phyloP scores from a whole-genome alignment of 441 rosid species.

The Pelargonium australe region DNA sequence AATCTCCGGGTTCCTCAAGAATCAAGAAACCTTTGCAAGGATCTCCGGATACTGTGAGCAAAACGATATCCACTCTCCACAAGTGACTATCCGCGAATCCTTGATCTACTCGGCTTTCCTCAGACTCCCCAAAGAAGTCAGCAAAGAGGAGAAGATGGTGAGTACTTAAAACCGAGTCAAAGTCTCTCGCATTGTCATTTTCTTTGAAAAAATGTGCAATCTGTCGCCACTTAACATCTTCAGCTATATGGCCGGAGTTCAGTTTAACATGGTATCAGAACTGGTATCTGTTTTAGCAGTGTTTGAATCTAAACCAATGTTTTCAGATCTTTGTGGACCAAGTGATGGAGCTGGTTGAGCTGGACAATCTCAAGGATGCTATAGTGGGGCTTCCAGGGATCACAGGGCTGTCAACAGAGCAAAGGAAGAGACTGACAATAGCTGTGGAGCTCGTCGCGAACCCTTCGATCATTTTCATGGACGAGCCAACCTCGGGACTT shows the following conservation, averaged over 20 bases:
- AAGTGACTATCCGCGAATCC: neutral
- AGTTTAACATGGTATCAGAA: no score
- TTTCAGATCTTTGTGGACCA: neutral
- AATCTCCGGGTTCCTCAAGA: neutral
- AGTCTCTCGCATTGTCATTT: neutral
- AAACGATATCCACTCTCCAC: neutral
- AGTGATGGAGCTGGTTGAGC: neutral
- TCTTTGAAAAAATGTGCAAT: neutral
- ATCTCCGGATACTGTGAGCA: constrained; percentile 6
- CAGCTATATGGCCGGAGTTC: no score
- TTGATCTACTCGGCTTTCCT: neutral
- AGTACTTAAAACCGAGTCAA: neutral
- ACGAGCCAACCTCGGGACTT: no score
- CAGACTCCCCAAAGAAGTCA: neutral
- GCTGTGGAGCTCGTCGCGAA: constrained; percentile 1
- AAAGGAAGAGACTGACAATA: neutral
- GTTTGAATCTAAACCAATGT: neutral
- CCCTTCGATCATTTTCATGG: no score
- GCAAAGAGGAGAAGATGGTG: neutral
- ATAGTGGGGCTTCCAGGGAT: neutral
- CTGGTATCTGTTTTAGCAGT: no score
- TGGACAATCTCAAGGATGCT: neutral
- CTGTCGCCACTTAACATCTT: no score
- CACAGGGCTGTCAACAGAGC: neutral
- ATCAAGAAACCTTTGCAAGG: constrained; percentile 6